Conservation (phyloP, 2,329 filamentous ascomycete genomes). For the Tolypocladium paradoxum region DNA sequence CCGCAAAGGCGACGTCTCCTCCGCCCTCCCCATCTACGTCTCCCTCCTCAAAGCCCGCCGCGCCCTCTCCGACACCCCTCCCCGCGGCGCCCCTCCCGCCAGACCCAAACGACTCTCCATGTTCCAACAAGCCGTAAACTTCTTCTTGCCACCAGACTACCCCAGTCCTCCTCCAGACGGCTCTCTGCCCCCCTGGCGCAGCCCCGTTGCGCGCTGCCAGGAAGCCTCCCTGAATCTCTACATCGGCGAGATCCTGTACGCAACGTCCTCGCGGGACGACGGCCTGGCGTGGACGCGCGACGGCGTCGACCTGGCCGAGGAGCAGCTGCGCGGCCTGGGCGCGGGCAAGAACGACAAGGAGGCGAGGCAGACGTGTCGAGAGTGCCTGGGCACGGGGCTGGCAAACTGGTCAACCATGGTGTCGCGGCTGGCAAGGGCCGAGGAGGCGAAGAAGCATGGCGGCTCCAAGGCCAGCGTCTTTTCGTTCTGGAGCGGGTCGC, state of each 20-base stretch:
- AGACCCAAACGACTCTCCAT: conserved; percentile 5
- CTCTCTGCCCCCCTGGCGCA: conserved; percentile 53
- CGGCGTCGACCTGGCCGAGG: conserved; percentile 70
- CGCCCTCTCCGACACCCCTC: conserved; percentile 34
- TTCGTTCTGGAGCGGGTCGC: conserved; percentile 24
- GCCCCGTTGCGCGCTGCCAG: conserved; percentile 59
- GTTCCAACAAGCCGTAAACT: conserved; percentile 11
- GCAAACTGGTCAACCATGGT: conserved; percentile 82
- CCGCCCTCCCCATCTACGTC: conserved; percentile 73
- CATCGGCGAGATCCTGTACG: conserved; percentile 87
- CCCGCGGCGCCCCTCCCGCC: conserved; percentile 6
- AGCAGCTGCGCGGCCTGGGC: conserved; percentile 42
- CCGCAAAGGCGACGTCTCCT: conserved; percentile 50
- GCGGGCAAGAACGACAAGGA: conserved; percentile 13
- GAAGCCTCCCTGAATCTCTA: conserved; percentile 81
- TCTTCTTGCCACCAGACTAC: conserved; percentile 45
- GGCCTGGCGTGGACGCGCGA: conserved; percentile 86
- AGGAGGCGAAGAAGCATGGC: conserved; percentile 26
- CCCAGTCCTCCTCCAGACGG: conserved; percentile 63
- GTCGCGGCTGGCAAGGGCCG: conserved; percentile 44
- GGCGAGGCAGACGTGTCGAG: conserved; percentile 49
- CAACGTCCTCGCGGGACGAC: conserved; percentile 48
- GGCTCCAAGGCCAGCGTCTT: conserved; percentile 23
- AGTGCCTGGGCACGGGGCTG: conserved; percentile 68
- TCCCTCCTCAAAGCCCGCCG: conserved; percentile 74